A percentile compares a stretch with the other conserved stretches of the same genome.
Conservation (phyloP, 495 filamentous ascomycete species). For the Recurvomyces mirabilis region DNA sequence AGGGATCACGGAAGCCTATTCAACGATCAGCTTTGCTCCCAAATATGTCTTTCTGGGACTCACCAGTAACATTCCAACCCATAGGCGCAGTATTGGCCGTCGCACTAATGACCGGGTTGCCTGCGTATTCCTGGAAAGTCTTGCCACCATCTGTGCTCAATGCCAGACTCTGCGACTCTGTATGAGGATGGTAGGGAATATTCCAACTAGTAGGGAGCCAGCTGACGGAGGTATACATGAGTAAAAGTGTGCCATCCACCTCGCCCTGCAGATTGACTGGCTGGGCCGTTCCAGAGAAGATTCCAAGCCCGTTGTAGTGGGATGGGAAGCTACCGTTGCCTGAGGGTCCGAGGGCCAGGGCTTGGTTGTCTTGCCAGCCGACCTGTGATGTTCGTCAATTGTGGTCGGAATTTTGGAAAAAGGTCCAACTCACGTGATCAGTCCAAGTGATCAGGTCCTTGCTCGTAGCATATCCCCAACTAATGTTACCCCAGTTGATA, state of each 20-base stretch:
- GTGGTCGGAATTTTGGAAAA: constrained; percentile 3
- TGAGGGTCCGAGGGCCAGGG: constrained; percentile 25
- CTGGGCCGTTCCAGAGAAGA: constrained; percentile 43
- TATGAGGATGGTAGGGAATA: constrained; percentile 37
- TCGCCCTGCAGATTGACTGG: constrained; percentile 35
- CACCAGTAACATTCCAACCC: constrained; percentile 39
- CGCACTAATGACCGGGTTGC: constrained; percentile 39
- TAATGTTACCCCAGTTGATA: constrained; percentile 31
- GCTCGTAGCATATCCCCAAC: constrained; percentile 33
- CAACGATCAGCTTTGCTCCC: too few species aligned
- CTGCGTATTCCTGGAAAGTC: constrained; percentile 39
- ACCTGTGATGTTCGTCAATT: constrained; percentile 22
- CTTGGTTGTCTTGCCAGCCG: constrained; percentile 31
- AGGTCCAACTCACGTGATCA: constrained; percentile 1
- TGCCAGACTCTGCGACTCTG: constrained; percentile 42
- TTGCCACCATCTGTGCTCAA: constrained; percentile 38
- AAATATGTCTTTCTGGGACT: too few species aligned
- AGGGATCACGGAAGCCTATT: constrained; percentile 51
- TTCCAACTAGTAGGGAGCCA: constrained; percentile 41
- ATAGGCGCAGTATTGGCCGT: constrained; percentile 30
- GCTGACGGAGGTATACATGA: constrained; percentile 43
- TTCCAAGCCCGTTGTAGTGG: constrained; percentile 38
- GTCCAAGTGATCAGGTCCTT: constrained; percentile 25
- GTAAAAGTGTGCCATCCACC: constrained; percentile 34
- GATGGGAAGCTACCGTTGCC: constrained; percentile 8